These are phyloP conservation scores for Ascochyta clinopodiicola DNA, from an alignment of 2,329 filamentous ascomycete species.

Conservation along the genomic window DNA sequence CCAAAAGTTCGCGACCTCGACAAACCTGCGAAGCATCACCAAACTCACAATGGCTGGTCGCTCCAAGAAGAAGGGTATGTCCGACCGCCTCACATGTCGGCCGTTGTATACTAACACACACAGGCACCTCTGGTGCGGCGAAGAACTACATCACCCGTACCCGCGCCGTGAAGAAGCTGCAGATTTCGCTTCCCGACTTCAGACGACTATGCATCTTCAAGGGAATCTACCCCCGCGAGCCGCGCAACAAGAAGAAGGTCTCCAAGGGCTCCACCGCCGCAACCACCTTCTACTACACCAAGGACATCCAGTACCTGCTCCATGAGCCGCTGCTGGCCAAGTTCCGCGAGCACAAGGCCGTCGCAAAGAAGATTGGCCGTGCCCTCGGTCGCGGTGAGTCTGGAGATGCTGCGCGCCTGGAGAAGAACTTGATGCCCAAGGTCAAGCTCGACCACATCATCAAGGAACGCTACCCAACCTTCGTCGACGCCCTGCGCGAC, in stretches of 20 bases:
- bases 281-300: slow-evolving; percentile 90
- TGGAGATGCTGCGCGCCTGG: slow-evolving; percentile 83
- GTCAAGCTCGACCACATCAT: slow-evolving; percentile 96
- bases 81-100: neutral
- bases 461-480: slow-evolving; percentile 97
- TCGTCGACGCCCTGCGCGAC: slow-evolving; percentile 90
- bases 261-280: slow-evolving; percentile 87
- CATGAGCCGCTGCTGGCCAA: slow-evolving; percentile 94
- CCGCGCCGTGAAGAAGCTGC: slow-evolving; percentile 95
- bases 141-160: slow-evolving; percentile 99
- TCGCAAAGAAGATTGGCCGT: slow-evolving; percentile 96
- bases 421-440: slow-evolving; percentile 88
- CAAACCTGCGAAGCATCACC: slow-evolving; percentile 7
- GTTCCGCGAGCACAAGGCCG: slow-evolving; percentile 94
- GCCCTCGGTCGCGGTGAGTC: slow-evolving; percentile 92
- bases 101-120: slow-evolving; percentile 25
- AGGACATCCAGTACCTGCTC: slow-evolving; percentile 97
- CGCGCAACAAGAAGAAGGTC: slow-evolving; percentile 95
- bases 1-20: slow-evolving; percentile 16
- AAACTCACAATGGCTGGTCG: slow-evolving; percentile 41
- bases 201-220: slow-evolving; percentile 99
- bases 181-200: slow-evolving; percentile 96
- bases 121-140: slow-evolving; percentile 84
- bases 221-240: slow-evolving; percentile 97
- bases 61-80: slow-evolving; percentile 68